phyloP scores from a whole-genome alignment of 129 eudicot species.

The Chrysanthemum lavandulifolium region DNA sequence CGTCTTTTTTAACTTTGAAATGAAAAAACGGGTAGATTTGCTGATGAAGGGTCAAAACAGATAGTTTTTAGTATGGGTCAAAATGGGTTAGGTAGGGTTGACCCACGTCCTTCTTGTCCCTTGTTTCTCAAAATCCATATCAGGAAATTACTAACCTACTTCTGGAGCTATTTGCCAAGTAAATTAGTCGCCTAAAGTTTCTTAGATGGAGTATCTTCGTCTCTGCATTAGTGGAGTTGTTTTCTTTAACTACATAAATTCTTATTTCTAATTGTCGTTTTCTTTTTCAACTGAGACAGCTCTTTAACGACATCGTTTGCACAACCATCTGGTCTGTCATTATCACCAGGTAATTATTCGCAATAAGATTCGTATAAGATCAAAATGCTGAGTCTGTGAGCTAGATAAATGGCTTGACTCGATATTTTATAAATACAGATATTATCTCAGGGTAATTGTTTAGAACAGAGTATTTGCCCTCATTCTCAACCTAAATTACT shows the following conservation, averaged over 20 bases:
- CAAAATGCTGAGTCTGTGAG: not conserved
- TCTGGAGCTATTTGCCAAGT: conserved; percentile 2
- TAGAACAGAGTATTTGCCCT: conserved; percentile 9
- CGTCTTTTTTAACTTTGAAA: too few relatives aligned
- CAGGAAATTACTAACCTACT: not conserved
- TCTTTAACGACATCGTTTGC: conserved; percentile 90
- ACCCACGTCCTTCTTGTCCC: too few relatives aligned
- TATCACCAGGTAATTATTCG: conserved; percentile 67
- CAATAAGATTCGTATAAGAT: not conserved
- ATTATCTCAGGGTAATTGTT: not conserved
- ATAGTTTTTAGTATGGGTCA: not conserved
- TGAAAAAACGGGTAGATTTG: not conserved
- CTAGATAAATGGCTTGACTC: not conserved
- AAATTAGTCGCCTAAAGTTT: not conserved
- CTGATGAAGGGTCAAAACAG: not conserved
- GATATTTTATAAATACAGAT: conserved; percentile 8
- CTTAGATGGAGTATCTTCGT: not conserved
- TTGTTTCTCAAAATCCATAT: too few relatives aligned
- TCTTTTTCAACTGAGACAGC: conserved; percentile 40
- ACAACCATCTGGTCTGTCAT: conserved; percentile 94
- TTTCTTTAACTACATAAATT: not conserved
- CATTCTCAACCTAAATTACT: conserved; percentile 4
- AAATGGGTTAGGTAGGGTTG: too few relatives aligned
- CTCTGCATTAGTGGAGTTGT: conserved; percentile 1
- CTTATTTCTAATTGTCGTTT: not conserved